Percentiles rank a stretch among this genome's conserved stretches.
phyloP scores from a whole-genome alignment of 1,284 basidiomycete species.

The Leccinum huronense region DNA sequence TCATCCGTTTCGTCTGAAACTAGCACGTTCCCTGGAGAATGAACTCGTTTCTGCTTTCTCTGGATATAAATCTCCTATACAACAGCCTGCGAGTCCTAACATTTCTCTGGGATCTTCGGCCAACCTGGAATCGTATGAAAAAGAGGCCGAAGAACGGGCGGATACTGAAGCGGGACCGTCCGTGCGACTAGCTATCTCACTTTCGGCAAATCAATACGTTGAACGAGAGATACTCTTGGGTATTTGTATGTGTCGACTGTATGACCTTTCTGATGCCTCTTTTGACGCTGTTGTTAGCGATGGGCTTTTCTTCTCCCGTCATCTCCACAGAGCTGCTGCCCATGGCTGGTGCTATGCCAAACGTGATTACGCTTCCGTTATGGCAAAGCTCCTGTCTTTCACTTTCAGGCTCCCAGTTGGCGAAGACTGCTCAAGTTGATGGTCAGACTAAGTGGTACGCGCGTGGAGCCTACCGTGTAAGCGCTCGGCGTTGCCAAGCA shows the following conservation, averaged over 20 bases:
- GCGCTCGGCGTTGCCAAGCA: conserved; percentile 57
- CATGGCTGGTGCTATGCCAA: conserved; percentile 59
- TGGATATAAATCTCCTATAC: conserved; percentile 23
- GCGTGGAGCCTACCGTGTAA: conserved; percentile 67
- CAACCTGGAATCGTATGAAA: conserved; percentile 19
- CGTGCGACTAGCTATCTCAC: conserved; percentile 16
- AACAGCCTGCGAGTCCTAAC: conserved; percentile 28
- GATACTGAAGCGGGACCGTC: conserved; percentile 19
- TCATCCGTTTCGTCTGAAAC: conserved; percentile 33
- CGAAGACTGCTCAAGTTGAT: conserved; percentile 67
- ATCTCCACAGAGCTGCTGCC: conserved; percentile 47
- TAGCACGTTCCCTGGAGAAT: conserved; percentile 19
- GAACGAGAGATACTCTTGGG: conserved; percentile 60
- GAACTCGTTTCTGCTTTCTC: conserved; percentile 19
- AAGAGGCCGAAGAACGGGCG: conserved; percentile 21
- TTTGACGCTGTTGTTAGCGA: conserved; percentile 42
- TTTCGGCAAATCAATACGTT: conserved; percentile 56
- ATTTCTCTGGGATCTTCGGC: conserved; percentile 22
- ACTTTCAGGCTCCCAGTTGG: conserved; percentile 72
- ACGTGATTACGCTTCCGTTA: conserved; percentile 67
- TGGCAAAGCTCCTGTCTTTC: conserved; percentile 62
- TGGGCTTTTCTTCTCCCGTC: conserved; percentile 61
- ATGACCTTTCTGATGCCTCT: background rate
- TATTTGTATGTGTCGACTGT: conserved; percentile 54
- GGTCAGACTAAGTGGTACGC: conserved; percentile 65